Base-by-base conservation (phyloP, 2,329 filamentous ascomycete genomes). In the Aureobasidium vineae region DNA sequence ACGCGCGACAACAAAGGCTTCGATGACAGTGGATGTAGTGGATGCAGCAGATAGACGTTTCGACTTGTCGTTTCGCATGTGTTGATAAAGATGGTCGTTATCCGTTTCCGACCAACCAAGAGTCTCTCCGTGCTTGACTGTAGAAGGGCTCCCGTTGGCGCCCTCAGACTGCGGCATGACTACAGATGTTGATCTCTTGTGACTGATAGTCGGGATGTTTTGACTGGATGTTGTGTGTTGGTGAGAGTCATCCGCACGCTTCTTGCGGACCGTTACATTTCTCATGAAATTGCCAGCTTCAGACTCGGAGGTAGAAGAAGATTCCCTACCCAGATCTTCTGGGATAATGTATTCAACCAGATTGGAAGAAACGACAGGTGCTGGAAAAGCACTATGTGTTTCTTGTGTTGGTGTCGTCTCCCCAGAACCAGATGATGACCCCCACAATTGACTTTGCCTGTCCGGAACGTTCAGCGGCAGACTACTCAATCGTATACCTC, bases 1-100 rank as follows among this genome's bases (percentile, higher is more conserved):
- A 19, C 79, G 79, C 21, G 83, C 78, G 52, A 86, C 79, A 36
- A 86, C 83, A 71, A 84, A 78, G 15, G 82, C 84, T 75, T 85
- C 78, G 8, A 80, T 83, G 19, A 86, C 77, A 0, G 83, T 84
- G 6, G 84, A 86, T 13, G 80, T 78, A 26, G 80, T 79, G 2
- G 85, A 86, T 2, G 80, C 74, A 19, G 73, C 79, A 16, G 85
- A 86, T 23, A 80, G 75, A 50, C 84, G 79, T 69, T 78, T 78
- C 43, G 72, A 72, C 41, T 75, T 74, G 11, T 70, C 68, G 40
- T 77, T 75, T 56, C 69, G 72, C 23, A 75, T 67, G 43, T 70
- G 70, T 2, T 63, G 63, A 19, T 69, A 73, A 65, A 64, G 71
- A 59, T 60, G 72, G 63, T 53, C 73, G 68, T 68, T 77, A 70